Base-by-base conservation (phyloP, 23 red algal genomes). In the Gracilariopsis chorda region DNA sequence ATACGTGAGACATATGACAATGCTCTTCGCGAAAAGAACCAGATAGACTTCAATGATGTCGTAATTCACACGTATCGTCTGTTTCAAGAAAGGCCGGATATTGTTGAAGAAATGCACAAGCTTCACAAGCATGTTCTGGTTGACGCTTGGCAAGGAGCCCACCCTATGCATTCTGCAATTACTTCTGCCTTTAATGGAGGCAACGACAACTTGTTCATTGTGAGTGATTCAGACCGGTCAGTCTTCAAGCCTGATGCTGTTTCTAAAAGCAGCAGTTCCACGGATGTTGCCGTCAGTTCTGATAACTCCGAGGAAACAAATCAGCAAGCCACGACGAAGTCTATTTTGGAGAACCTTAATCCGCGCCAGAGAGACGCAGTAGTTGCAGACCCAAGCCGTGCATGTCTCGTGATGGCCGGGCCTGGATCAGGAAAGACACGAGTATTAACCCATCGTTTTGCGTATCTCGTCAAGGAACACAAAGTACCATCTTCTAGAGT, bases 391-490 rank as follows among this genome's bases (percentile, higher is more conserved):
- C 74, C 75, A 45, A 48, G 27, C 36, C 58, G 44, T 25, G 75
- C 88, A 0, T 91, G 88, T 59, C 74, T 96, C 72, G 94, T 96
- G 41, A 53, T 93, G 51, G 94, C 94, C 13, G 94, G 94, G 0
- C 94, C 94, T 8, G 94, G 94, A 9, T 92, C 88, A 3, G 94
- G 94, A 13, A 96, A 96, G 89, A 96, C 94, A 30, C 68, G 94
- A 34, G 88, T 96, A 43, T 65, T 96, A 25, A 89, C 77, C 21
- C 72, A 88, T 35, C 88, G 94, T 29, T 70, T 93, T 62, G 94
- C 88, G 0, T 96, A 90, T 45, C 83, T 96, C 4, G 82, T 90
- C 20, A 68, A 72, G 23, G 48, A 29, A 41, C 70, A 73, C 5
- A 35, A 51, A 0, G 61, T 93, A 45, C 25, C 77, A 20, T 75